Percentiles rank a stretch among this genome's conserved stretches.
phyloP scores from a whole-genome alignment of 257 asterid genomes.

The Primulina eburnea region DNA sequence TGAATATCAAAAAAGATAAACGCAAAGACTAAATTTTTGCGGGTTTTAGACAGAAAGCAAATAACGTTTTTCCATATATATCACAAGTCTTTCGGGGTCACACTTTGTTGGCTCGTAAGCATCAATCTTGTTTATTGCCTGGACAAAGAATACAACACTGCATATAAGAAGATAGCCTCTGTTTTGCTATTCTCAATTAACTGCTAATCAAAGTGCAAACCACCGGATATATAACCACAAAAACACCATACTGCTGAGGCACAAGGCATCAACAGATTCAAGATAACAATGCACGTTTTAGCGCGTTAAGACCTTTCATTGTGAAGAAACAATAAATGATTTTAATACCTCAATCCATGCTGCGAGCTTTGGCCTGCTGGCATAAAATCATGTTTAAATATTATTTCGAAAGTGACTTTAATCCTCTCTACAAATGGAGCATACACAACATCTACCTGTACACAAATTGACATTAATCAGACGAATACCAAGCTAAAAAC shows the following conservation, averaged over 20 bases:
- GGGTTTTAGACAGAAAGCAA: slow-evolving; percentile 22
- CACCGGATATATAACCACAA: not conserved
- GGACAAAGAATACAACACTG: slow-evolving; percentile 10
- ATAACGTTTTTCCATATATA: slow-evolving; percentile 23
- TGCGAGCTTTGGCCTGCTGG: slow-evolving; percentile 46
- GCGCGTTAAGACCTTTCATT: not conserved
- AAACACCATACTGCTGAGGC: not conserved
- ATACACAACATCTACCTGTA: slow-evolving; percentile 50
- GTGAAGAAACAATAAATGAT: not conserved
- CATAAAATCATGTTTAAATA: slow-evolving; percentile 38
- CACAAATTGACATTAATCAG: slow-evolving; percentile 5
- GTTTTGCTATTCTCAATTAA: not conserved
- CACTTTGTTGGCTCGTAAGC: slow-evolving; percentile 46
- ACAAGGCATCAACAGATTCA: not conserved
- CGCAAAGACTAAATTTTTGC: not conserved
- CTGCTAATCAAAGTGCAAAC: not conserved
- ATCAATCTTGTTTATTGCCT: slow-evolving; percentile 50
- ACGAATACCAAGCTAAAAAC: not conserved
- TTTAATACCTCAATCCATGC: slow-evolving; percentile 44
- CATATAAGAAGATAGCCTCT: not conserved
- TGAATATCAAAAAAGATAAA: too few species aligned
- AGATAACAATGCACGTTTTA: not conserved
- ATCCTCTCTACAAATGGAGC: slow-evolving; percentile 59
- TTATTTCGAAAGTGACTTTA: slow-evolving; percentile 36
- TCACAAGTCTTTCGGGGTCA: slow-evolving; percentile 22